Conservation (phyloP, 2,329 filamentous ascomycete species). For the Teratosphaeria viscida region DNA sequence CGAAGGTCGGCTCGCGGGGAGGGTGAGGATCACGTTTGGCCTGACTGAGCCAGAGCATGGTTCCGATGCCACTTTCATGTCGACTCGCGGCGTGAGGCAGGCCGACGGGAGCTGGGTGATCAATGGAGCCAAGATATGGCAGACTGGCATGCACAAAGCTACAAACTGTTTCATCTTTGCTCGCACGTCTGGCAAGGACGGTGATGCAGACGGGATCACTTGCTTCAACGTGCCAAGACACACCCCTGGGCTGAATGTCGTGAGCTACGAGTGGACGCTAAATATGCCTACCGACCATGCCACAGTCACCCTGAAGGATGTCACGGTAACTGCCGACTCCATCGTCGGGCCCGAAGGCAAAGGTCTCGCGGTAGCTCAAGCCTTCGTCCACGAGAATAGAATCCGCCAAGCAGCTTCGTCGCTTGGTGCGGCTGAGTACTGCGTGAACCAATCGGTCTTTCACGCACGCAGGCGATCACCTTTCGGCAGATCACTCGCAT, state of each 20-base stretch:
- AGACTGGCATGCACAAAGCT: slow-evolving; percentile 52
- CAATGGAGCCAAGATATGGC: slow-evolving; percentile 54
- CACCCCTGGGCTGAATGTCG: slow-evolving; percentile 43
- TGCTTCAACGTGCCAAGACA: slow-evolving; percentile 49
- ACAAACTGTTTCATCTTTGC: slow-evolving; percentile 55
- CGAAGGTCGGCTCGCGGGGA: slow-evolving; percentile 40
- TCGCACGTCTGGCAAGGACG: slow-evolving; percentile 44
- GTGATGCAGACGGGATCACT: slow-evolving; percentile 47
- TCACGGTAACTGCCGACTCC: slow-evolving; percentile 44
- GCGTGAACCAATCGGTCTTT: slow-evolving; percentile 46
- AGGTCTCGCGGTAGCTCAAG: slow-evolving; percentile 51
- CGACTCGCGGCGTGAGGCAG: slow-evolving; percentile 40
- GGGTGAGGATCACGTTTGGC: slow-evolving; percentile 50
- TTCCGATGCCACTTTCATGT: slow-evolving; percentile 54
- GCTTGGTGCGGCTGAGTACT: slow-evolving; percentile 50
- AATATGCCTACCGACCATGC: slow-evolving; percentile 60
- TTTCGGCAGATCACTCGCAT: slow-evolving; percentile 46
- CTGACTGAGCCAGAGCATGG: slow-evolving; percentile 53
- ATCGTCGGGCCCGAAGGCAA: slow-evolving; percentile 44
- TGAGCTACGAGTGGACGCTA: slow-evolving; percentile 54
- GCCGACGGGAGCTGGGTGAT: slow-evolving; percentile 42
- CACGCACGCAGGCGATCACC: slow-evolving; percentile 46
- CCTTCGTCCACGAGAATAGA: slow-evolving; percentile 56
- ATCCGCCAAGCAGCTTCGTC: slow-evolving; percentile 54
- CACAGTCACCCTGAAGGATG: slow-evolving; percentile 46